Conservation (phyloP, 1,284 basidiomycete species). For the Testicularia cyperi region DNA sequence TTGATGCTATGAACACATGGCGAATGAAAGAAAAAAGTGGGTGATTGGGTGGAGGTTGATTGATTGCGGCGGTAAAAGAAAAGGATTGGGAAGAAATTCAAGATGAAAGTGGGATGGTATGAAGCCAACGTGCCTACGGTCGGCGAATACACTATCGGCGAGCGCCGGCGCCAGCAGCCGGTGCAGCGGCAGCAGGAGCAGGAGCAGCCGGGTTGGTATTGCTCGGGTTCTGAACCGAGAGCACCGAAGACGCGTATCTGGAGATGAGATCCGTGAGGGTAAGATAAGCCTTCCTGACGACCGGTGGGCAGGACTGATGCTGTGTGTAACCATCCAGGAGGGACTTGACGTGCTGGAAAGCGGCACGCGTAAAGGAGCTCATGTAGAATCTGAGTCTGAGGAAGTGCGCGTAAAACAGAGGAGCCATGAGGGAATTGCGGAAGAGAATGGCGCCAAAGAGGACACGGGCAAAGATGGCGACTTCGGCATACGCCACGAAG, state of each 20-base stretch:
- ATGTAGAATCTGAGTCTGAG: constrained; percentile 58
- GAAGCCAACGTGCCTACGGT: too few relatives aligned
- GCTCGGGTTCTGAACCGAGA: constrained; percentile 40
- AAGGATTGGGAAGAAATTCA: background rate
- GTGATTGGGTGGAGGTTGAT: too few relatives aligned
- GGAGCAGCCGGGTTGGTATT: constrained; percentile 1
- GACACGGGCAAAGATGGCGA: constrained; percentile 57
- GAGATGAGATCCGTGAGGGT: constrained; percentile 53
- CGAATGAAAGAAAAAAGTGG: too few relatives aligned
- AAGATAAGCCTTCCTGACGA: constrained; percentile 53
- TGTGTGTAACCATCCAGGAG: constrained; percentile 49
- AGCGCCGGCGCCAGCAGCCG: constrained; percentile 6
- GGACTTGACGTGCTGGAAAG: constrained; percentile 54
- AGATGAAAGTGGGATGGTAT: background rate
- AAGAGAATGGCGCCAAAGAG: constrained; percentile 56
- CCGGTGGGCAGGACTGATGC: constrained; percentile 51
- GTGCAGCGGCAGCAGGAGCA: constrained; percentile 5
- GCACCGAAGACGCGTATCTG: constrained; percentile 55
- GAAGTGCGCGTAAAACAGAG: constrained; percentile 58
- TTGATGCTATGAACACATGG: too few relatives aligned
- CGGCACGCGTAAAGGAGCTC: constrained; percentile 56
- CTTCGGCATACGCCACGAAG: constrained; percentile 59
- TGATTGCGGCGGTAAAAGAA: too few relatives aligned
- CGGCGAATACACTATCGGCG: too few relatives aligned
- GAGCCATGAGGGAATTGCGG: constrained; percentile 55